Percentiles rank a stretch among this genome's conserved stretches.
Evolutionary conservation across 805 yeast species (phyloP).

Genomic region (Brettanomyces custersianus): DNA sequence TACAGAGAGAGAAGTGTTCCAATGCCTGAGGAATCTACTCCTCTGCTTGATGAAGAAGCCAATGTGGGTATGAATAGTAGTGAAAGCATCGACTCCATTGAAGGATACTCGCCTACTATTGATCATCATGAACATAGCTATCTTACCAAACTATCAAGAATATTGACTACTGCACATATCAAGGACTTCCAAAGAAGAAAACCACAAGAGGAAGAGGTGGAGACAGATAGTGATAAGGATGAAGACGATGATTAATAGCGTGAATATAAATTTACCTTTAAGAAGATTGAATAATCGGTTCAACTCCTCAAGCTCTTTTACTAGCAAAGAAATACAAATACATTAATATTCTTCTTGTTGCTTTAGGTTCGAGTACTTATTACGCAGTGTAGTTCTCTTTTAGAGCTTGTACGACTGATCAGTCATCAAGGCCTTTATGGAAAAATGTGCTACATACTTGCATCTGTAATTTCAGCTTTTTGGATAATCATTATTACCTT

Average conservation of each 20-base stretch:
- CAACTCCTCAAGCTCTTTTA: no score
- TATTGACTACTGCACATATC: conserved; percentile 68
- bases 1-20: background rate
- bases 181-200: conserved; percentile 75
- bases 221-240: conserved; percentile 5
- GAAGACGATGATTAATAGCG: background rate
- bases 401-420: no score
- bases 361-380: no score
- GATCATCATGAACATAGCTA: conserved; percentile 11
- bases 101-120: background rate
- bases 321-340: no score
- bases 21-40: background rate
- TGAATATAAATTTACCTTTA: background rate
- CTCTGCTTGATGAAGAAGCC: background rate
- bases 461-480: no score
- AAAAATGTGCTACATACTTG: no score
- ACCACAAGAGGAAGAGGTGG: conserved; percentile 12
- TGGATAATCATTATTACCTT: no score
- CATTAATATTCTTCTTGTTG: no score
- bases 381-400: no score
- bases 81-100: background rate
- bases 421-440: no score
- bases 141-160: conserved; percentile 38
- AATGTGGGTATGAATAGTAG: background rate
- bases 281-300: conserved; percentile 10